phyloP scores from a whole-genome alignment of 345 rosid genomes.

The Moricandia moricandioides region DNA sequence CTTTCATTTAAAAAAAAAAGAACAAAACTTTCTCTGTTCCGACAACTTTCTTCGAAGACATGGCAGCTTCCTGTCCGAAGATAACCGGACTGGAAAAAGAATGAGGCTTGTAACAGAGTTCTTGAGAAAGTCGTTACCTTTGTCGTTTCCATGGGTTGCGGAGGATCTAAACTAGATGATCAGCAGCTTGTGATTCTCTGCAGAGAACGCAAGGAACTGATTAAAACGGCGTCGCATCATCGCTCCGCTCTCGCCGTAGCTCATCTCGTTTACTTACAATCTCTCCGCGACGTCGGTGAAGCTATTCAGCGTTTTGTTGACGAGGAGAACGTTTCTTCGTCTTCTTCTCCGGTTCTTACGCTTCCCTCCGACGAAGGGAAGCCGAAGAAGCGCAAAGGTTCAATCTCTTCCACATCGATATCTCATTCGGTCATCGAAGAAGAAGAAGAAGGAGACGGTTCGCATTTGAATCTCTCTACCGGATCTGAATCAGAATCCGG shows the following conservation, averaged over 20 bases:
- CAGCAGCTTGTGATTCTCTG: slow-evolving; percentile 71
- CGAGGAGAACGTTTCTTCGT: slow-evolving; percentile 53
- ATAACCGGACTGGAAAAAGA: not conserved
- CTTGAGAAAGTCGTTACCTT: not conserved
- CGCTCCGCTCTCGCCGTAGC: slow-evolving; percentile 81
- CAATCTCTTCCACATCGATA: slow-evolving; percentile 54
- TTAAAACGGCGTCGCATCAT: slow-evolving; percentile 63
- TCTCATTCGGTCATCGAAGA: slow-evolving; percentile 55
- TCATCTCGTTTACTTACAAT: slow-evolving; percentile 65
- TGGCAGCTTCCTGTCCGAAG: not conserved
- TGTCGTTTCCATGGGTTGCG: slow-evolving; percentile 69
- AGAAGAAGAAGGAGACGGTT: slow-evolving; percentile 39
- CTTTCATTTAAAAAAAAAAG: not conserved
- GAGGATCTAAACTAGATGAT: slow-evolving; percentile 79
- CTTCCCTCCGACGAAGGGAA: slow-evolving; percentile 80
- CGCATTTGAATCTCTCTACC: slow-evolving; percentile 65
- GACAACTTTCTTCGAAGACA: not conserved
- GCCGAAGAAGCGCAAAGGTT: slow-evolving; percentile 10
- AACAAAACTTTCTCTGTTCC: not conserved
- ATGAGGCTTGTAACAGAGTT: slow-evolving; percentile 2
- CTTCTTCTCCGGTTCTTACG: slow-evolving; percentile 48
- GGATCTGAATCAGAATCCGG: slow-evolving; percentile 49
- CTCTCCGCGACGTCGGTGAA: slow-evolving; percentile 70
- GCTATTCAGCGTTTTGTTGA: slow-evolving; percentile 76
- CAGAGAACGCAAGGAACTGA: slow-evolving; percentile 61